Percentiles rank a stretch among this genome's conserved stretches.
These are phyloP conservation scores for Colletotrichum theobromicola DNA, from an alignment of 2,329 filamentous ascomycete genomes.

Conservation along the genomic window DNA sequence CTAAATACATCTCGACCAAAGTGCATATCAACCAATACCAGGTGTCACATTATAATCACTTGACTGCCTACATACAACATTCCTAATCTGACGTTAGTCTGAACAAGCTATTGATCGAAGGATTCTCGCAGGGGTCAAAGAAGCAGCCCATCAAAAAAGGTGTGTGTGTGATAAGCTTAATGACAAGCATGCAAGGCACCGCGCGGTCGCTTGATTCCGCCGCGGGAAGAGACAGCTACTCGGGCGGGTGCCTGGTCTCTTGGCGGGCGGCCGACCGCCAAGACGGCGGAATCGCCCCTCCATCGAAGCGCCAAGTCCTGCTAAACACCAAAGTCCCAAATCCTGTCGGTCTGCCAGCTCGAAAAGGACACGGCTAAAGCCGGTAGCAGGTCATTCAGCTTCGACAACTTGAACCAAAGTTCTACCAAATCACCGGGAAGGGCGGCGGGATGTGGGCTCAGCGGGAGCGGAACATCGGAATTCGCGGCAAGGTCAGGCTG, in stretches of 20 bases:
- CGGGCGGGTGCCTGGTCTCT: neutral
- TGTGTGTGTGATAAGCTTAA: neutral
- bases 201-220: neutral
- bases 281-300: neutral
- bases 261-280: neutral
- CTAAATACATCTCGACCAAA: neutral
- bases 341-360: neutral
- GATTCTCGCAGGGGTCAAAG: neutral
- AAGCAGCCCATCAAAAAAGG: neutral
- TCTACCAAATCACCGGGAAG: neutral
- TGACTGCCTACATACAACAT: neutral
- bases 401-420: neutral
- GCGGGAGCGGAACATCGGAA: neutral
- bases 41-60: neutral
- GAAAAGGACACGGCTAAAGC: neutral
- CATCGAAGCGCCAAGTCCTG: neutral
- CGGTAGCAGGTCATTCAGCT: neutral
- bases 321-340: neutral
- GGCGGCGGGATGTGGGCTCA: neutral
- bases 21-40: rapidly evolving
- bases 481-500: neutral
- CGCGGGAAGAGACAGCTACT: neutral
- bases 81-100: neutral
- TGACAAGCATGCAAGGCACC: neutral
- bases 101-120: neutral